Evolutionary conservation across 805 yeast species (phyloP).

Genomic region (Spathaspora passalidarum): DNA sequence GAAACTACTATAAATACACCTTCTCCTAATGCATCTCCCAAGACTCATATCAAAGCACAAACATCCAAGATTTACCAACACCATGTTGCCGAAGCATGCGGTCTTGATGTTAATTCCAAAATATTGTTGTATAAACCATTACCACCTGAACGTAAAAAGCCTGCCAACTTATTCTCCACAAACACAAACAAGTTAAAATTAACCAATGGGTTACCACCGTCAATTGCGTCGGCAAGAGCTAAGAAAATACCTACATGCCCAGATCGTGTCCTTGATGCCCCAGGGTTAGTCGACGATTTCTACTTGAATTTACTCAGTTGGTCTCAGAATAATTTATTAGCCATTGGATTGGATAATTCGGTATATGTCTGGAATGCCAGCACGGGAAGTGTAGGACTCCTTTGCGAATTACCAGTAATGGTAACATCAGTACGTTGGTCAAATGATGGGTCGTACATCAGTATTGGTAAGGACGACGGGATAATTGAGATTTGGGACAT

Average conservation of each 20-base stretch:
- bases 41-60: constrained; percentile 53
- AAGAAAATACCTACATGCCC: constrained; percentile 85
- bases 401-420: constrained; percentile 51
- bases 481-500: constrained; percentile 91
- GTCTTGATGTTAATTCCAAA: constrained; percentile 76
- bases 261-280: constrained; percentile 92
- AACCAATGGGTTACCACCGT: constrained; percentile 34
- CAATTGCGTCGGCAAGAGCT: constrained; percentile 61
- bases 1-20: constrained; percentile 31
- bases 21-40: constrained; percentile 48
- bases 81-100: constrained; percentile 93
- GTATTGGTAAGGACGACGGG: constrained; percentile 84
- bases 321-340: constrained; percentile 79
- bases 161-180: constrained; percentile 24
- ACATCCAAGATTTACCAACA: constrained; percentile 61
- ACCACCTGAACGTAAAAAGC: constrained; percentile 62
- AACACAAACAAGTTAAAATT: constrained; percentile 19
- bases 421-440: constrained; percentile 87
- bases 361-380: constrained; percentile 93
- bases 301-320: constrained; percentile 84
- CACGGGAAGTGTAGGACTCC: constrained; percentile 69
- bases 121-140: constrained; percentile 83
- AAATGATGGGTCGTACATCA: constrained; percentile 80
- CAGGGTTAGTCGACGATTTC: constrained; percentile 90
- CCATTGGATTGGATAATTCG: constrained; percentile 80